These are phyloP conservation scores for Picochlorum costavermella DNA, from an alignment of 139 green algal genomes.

Conservation along the genomic window DNA sequence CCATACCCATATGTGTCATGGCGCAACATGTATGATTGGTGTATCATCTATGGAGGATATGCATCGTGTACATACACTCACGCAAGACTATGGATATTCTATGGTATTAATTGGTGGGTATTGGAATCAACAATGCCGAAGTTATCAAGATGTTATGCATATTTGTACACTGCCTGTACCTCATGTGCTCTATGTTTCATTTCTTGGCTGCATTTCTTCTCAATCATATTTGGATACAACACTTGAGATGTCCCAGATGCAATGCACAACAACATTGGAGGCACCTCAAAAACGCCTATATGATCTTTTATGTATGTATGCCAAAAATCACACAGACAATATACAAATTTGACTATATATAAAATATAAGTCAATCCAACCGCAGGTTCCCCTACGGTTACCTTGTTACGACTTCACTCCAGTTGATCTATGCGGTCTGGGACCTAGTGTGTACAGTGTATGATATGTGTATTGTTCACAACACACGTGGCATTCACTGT, in stretches of 20 bases:
- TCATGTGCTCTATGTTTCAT: too few relatives aligned
- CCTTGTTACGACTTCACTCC: conserved; percentile 59
- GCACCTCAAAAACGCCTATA: too few relatives aligned
- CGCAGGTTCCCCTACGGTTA: conserved; percentile 57
- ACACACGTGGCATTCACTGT: not conserved
- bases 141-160: not conserved
- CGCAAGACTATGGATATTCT: conserved; percentile 4
- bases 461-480: not conserved
- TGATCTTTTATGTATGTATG: not conserved
- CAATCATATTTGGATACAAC: too few relatives aligned
- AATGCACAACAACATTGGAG: too few relatives aligned
- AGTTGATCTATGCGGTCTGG: conserved; percentile 26
- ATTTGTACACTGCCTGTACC: too few relatives aligned
- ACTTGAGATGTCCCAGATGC: too few relatives aligned
- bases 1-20: conserved; percentile 5
- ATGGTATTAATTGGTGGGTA: not conserved
- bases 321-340: not conserved
- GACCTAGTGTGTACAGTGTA: conserved; percentile 12
- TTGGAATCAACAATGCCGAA: not conserved
- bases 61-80: conserved; percentile 4
- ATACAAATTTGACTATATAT: conserved; percentile 8
- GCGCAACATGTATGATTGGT: conserved; percentile 9
- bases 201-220: too few relatives aligned
- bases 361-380: conserved; percentile 45
- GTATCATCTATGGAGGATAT: conserved; percentile 9